A percentile compares a stretch with the other conserved stretches of the same genome.
phyloP scores from a whole-genome alignment of 2,329 filamentous ascomycete species.

The Ampelomyces quisqualis region DNA sequence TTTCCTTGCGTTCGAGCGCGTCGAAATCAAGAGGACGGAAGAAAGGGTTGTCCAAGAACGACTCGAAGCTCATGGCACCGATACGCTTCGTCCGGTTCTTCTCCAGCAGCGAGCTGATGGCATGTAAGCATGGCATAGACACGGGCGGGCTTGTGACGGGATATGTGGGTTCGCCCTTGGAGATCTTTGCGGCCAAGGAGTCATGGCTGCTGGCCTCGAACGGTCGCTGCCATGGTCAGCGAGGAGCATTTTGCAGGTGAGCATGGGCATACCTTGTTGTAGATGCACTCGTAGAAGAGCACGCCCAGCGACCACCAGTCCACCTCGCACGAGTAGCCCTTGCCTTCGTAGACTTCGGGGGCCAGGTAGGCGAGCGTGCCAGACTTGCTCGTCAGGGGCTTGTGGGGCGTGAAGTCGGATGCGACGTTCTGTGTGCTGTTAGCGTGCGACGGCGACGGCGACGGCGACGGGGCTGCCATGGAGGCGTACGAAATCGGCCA shows the following conservation, averaged over 20 bases:
- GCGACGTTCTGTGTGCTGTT: constrained; percentile 76
- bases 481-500: constrained; percentile 86
- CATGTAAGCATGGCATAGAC: constrained; percentile 81
- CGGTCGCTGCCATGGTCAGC: constrained; percentile 63
- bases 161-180: constrained; percentile 78
- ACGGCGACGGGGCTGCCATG: not conserved
- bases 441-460: no score
- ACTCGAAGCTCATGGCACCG: constrained; percentile 77
- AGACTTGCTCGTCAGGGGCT: constrained; percentile 88
- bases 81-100: constrained; percentile 78
- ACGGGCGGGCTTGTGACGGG: constrained; percentile 92
- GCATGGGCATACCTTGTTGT: constrained; percentile 76
- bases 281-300: constrained; percentile 99
- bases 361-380: constrained; percentile 94
- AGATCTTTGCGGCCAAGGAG: constrained; percentile 75
- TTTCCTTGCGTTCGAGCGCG: constrained; percentile 78
- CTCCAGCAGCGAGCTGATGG: constrained; percentile 80
- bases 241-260: no score
- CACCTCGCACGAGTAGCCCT: constrained; percentile 83
- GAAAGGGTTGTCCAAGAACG: constrained; percentile 85
- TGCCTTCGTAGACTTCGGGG: constrained; percentile 89
- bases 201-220: constrained; percentile 90
- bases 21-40: constrained; percentile 85
- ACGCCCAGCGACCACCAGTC: constrained; percentile 99
- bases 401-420: constrained; percentile 82